These are phyloP conservation scores for Tillandsia leiboldiana DNA, from an alignment of 176 grass and related monocot genomes.

Conservation along the genomic window DNA sequence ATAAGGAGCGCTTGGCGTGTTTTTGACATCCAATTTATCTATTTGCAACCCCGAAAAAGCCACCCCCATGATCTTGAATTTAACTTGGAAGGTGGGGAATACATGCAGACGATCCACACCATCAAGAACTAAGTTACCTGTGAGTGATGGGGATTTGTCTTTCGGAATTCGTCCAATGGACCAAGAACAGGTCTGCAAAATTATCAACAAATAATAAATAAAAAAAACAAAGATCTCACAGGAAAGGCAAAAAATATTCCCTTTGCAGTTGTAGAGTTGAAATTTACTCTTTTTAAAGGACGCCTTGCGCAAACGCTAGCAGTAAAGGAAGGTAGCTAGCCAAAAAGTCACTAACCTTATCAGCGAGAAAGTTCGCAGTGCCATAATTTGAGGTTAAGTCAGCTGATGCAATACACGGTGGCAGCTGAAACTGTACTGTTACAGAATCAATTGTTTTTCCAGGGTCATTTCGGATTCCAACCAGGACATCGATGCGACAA, in stretches of 20 bases:
- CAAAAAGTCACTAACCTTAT: conserved; percentile 48
- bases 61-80: conserved; percentile 85
- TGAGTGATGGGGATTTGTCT: conserved; percentile 76
- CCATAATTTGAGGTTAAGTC: conserved; percentile 86
- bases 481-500: conserved; percentile 76
- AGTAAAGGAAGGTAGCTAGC: not conserved
- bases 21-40: conserved; percentile 76
- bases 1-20: conserved; percentile 49
- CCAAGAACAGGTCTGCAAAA: conserved; percentile 76
- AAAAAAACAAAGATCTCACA: conserved; percentile 10
- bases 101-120: conserved; percentile 57
- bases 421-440: conserved; percentile 68
- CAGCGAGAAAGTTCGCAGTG: conserved; percentile 68
- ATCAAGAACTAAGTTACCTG: conserved; percentile 70
- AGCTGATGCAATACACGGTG: conserved; percentile 67
- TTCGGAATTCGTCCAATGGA: conserved; percentile 84
- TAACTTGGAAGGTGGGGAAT: conserved; percentile 62
- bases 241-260: not conserved
- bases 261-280: not conserved
- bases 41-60: conserved; percentile 86
- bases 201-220: not conserved
- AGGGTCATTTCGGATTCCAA: conserved; percentile 76
- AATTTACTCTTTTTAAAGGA: not conserved
- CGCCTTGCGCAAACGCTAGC: not conserved
- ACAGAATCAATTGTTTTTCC: conserved; percentile 96